Base-by-base conservation (phyloP, 371 early-diverging fungal genomes). In the Caulochytrium protostelioides region DNA sequence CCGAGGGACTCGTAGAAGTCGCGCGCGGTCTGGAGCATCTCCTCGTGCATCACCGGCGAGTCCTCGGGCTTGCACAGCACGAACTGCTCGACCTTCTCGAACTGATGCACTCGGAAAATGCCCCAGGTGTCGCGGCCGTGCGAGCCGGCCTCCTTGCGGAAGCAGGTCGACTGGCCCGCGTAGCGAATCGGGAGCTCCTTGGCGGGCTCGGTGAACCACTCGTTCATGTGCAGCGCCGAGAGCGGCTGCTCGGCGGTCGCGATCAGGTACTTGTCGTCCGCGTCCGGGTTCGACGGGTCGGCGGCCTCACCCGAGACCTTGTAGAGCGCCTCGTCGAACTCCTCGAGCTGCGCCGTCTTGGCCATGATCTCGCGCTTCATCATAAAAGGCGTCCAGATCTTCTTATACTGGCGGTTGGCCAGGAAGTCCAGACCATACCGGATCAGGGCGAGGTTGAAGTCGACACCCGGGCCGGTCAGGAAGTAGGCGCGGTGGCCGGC, bases 11-110 rank as follows among this genome's bases (percentile, higher is more conserved):
- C 60, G 72, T 91, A 95, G 52, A 99, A 99, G 14, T 80, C 95
- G 52, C 97, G 90, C 9, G 91, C 79, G 46, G 66, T 70, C 22
- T 49, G 53, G 35, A 98, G 78, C 98, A 99, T 98, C 43, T 85
- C 79, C 44, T 95, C 80, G 62, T 90, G 91, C 83, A 84, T 81
- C 44, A 82, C 89, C 84, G 91, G 86, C 24, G 83, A 81, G 68
- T 94, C 87, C 41, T 89, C 91, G 24, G 98, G 97, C 39, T 83
- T 81, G 17, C 87, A 80, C 49, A 99, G 57, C 25, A 87, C 80
- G 61, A 99, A 98, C 65, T 99, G 99, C 65, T 99, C 99, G 37
- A 99, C 71, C 76, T 99, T 99, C 60, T 99, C 98, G 56, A 99
- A 99, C 71, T 99, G 99, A 57, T 99, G 99, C 28, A 99, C 94